These are phyloP conservation scores for Dothideomycetes sp. DNA, from an alignment of 2,329 filamentous ascomycete species.

Conservation along the genomic window DNA sequence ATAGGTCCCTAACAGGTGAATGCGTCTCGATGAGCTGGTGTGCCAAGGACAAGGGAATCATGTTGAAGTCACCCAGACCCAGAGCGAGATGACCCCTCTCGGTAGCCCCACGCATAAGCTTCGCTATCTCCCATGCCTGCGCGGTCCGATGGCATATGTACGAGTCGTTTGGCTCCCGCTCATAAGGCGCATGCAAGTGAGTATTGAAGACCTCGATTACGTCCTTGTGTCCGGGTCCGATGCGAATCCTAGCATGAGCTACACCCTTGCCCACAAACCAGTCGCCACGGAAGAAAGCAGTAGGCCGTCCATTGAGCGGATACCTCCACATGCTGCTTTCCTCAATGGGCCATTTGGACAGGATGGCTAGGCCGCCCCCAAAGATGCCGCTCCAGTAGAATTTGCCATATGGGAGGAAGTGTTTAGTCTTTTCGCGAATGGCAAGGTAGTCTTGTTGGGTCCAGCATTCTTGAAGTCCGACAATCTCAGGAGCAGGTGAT, in stretches of 20 bases:
- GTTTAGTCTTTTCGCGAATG: constrained; percentile 62
- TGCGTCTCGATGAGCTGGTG: constrained; percentile 74
- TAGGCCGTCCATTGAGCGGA: constrained; percentile 84
- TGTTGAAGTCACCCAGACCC: constrained; percentile 90
- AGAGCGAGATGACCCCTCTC: constrained; percentile 75
- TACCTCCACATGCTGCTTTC: constrained; percentile 80
- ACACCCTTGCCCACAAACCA: constrained; percentile 96
- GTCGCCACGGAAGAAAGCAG: constrained; percentile 87
- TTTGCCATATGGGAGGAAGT: constrained; percentile 78
- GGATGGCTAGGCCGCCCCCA: constrained; percentile 76
- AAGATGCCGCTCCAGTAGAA: constrained; percentile 88
- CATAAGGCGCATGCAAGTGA: constrained; percentile 84
- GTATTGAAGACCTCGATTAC: constrained; percentile 86
- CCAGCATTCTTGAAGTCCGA: constrained; percentile 94
- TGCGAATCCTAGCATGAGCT: constrained; percentile 68
- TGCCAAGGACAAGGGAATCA: constrained; percentile 76
- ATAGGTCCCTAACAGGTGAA: constrained; percentile 68
- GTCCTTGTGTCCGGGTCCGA: constrained; percentile 53
- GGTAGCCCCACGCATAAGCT: constrained; percentile 71
- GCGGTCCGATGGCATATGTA: constrained; percentile 85
- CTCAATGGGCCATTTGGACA: constrained; percentile 86
- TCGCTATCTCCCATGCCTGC: constrained; percentile 90
- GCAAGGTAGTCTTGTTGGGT: constrained; percentile 71
- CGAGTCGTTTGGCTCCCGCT: constrained; percentile 64
- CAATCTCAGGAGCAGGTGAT: constrained; percentile 64